phyloP scores from a whole-genome alignment of 164 flowering plant genomes.

The Aristolochia fimbriata region DNA sequence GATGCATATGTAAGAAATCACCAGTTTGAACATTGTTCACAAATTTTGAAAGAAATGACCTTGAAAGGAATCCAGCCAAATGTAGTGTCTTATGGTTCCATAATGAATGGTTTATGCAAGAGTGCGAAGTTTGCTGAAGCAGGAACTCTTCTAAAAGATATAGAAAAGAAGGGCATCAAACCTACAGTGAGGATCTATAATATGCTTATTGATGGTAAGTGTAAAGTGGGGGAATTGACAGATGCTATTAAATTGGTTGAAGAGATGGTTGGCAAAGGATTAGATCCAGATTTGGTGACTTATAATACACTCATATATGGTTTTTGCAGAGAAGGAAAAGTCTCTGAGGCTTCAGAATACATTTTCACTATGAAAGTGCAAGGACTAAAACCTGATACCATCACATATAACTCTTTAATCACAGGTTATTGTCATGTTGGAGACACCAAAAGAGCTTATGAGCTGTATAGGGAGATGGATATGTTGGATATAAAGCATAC shows the following conservation, averaged over 20 bases:
- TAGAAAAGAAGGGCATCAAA: conserved; percentile 27
- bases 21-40: conserved; percentile 45
- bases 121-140: conserved; percentile 52
- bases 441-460: conserved; percentile 33
- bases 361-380: conserved; percentile 18
- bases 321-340: conserved; percentile 37
- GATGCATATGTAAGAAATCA: conserved; percentile 45
- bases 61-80: conserved; percentile 43
- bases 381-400: conserved; percentile 52
- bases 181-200: conserved; percentile 58
- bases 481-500: conserved; percentile 38
- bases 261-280: conserved; percentile 34
- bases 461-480: conserved; percentile 45
- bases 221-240: conserved; percentile 34
- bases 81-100: conserved; percentile 53
- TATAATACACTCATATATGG: conserved; percentile 61
- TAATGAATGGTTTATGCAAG: conserved; percentile 59
- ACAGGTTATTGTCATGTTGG: conserved; percentile 37
- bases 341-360: conserved; percentile 51
- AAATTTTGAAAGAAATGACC: conserved; percentile 59
- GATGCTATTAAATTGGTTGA: conserved; percentile 35
- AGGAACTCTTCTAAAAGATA: conserved; percentile 37
- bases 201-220: conserved; percentile 51
- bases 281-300: conserved; percentile 51
- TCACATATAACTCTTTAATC: conserved; percentile 69